These are phyloP conservation scores for Candida sanyiensis DNA, from an alignment of 805 yeast genomes.

Conservation along the genomic window DNA sequence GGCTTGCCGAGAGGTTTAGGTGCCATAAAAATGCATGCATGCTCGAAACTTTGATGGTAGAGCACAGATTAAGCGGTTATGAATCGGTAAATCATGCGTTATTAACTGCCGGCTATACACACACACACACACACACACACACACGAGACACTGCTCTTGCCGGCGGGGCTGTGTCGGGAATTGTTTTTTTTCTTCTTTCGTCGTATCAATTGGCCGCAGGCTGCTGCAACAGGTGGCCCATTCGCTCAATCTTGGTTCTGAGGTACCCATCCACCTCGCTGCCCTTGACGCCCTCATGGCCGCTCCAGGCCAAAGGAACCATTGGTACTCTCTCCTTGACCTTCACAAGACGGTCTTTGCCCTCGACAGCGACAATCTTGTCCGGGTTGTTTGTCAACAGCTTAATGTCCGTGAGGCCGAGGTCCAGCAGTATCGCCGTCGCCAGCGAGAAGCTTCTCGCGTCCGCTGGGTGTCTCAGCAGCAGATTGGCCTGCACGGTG, in stretches of 20 bases:
- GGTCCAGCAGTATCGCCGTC: slow-evolving; percentile 83
- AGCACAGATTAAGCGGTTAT: too few species aligned
- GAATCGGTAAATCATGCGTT: too few species aligned
- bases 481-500: slow-evolving; percentile 91
- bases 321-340: slow-evolving; percentile 91
- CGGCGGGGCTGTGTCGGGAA: too few species aligned
- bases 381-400: slow-evolving; percentile 94
- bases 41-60: too few species aligned
- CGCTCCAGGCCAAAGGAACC: slow-evolving; percentile 91
- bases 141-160: too few species aligned
- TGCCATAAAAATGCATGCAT: too few species aligned
- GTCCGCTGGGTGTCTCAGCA: slow-evolving; percentile 95
- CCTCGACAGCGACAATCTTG: slow-evolving; percentile 91
- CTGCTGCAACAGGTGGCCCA: slow-evolving; percentile 84
- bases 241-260: slow-evolving; percentile 89
- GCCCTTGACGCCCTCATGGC: slow-evolving; percentile 62
- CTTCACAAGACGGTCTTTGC: slow-evolving; percentile 62
- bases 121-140: too few species aligned
- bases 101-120: too few species aligned
- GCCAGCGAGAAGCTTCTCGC: slow-evolving; percentile 93
- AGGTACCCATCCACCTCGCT: slow-evolving; percentile 89
- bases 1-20: too few species aligned
- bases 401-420: slow-evolving; percentile 66
- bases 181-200: too few species aligned
- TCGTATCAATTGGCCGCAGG: slow-evolving; percentile 21